These are phyloP conservation scores for Solanum virginianum DNA, from an alignment of 257 asterid species.

Conservation along the genomic window DNA sequence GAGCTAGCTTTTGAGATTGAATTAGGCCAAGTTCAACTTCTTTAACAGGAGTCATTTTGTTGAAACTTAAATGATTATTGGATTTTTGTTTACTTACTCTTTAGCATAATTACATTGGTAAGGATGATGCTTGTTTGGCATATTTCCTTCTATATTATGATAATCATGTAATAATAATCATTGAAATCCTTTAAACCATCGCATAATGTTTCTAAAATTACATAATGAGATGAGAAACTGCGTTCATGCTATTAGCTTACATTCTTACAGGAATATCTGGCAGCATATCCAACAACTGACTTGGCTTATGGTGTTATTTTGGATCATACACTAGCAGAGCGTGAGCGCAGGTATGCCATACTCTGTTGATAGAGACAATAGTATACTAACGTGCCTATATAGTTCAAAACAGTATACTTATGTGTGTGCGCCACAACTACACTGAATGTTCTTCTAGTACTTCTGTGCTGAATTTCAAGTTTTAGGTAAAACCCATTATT, in stretches of 20 bases:
- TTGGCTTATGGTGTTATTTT: slow-evolving; percentile 88
- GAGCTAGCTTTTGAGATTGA: background rate
- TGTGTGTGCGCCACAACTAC: background rate
- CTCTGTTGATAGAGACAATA: background rate
- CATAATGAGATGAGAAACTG: background rate
- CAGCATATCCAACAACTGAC: slow-evolving; percentile 60
- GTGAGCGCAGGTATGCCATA: slow-evolving; percentile 78
- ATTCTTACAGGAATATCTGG: slow-evolving; percentile 77
- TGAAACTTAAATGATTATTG: background rate
- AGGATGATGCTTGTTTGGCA: background rate
- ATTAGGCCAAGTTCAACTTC: background rate
- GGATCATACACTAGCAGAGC: slow-evolving; percentile 96
- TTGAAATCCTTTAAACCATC: background rate
- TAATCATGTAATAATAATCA: background rate
- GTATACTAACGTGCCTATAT: background rate
- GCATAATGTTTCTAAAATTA: background rate
- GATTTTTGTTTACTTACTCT: background rate
- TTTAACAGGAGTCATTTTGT: background rate
- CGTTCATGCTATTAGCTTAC: slow-evolving; percentile 6
- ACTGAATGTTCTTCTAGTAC: background rate
- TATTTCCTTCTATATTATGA: background rate
- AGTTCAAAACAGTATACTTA: background rate
- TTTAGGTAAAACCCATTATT: background rate
- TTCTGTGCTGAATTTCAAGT: background rate
- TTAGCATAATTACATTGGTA: background rate